These are phyloP conservation scores for Xanthoceras sorbifolium DNA, from an alignment of 345 rosid genomes.

Conservation along the genomic window DNA sequence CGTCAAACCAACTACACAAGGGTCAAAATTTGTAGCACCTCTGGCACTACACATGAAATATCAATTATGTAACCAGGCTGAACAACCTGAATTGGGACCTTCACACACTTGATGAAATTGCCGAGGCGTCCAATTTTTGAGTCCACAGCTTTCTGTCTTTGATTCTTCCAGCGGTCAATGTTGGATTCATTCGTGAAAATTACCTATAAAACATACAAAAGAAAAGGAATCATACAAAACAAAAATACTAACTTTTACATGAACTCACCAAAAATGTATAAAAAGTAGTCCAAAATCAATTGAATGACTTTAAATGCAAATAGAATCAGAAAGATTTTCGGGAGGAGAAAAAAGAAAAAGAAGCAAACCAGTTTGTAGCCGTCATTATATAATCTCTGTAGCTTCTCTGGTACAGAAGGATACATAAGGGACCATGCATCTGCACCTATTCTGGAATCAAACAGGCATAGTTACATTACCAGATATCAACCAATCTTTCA, in stretches of 20 bases:
- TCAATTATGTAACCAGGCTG: background rate
- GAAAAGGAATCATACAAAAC: background rate
- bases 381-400: constrained; percentile 66
- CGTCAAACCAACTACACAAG: background rate
- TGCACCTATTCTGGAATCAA: constrained; percentile 71
- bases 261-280: background rate
- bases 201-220: constrained; percentile 47
- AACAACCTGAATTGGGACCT: constrained; percentile 88
- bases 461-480: background rate
- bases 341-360: background rate
- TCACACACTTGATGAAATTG: constrained; percentile 66
- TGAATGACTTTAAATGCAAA: background rate
- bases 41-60: background rate
- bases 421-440: constrained; percentile 94
- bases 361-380: constrained; percentile 85
- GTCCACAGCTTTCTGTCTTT: constrained; percentile 89
- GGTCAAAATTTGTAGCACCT: background rate
- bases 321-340: constrained; percentile 5
- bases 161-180: constrained; percentile 97
- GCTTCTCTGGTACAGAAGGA: constrained; percentile 85
- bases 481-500: constrained; percentile 3
- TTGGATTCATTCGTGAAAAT: constrained; percentile 96
- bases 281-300: constrained; percentile 1
- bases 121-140: constrained; percentile 88
- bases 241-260: background rate